Base-by-base conservation (phyloP, 2,329 filamentous ascomycete genomes). In the Akanthomyces lecanii region DNA sequence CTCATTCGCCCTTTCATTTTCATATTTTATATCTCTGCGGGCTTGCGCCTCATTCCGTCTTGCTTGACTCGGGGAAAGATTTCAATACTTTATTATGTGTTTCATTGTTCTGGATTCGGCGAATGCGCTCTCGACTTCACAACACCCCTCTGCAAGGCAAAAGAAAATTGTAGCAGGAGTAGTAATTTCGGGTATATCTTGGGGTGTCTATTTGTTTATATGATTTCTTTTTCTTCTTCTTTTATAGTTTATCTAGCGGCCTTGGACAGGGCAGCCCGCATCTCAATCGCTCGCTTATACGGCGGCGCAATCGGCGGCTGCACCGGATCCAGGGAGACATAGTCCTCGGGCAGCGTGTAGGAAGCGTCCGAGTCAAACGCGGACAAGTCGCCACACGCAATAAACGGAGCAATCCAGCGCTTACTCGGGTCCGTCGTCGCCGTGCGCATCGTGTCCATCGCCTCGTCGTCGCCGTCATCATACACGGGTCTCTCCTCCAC, bases 281-380 rank as follows among this genome's bases (percentile, higher is more conserved):
- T 83, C 75, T 98, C 94, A 65, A 99, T 78, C 14, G 95, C 95
- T 62, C 89, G 86, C 75, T 93, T 96, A 73, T 99, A 99, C 0
- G 95, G 95, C 14, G 95, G 95, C 11, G 95, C 95, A 42, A 95
- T 99, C 0, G 95, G 95, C 33, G 94, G 94, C 74, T 98, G 95
- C 38, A 99, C 85, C 0, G 95, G 95, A 73, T 97, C 92, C 55
- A 98, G 82, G 68, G 89, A 93, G 59, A 96, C 85, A 71, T 96
- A 86, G 67, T 92, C 90, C 65, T 93, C 89, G 0, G 95, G 93
- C 21, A 99, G 81, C 68, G 90, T 85, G 76, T 98, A 97, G 5
- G 93, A 95, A 4, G 95, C 94, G 80, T 99, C 95, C 0, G 94
- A 92, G 78, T 99, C 95, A 78, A 93, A 99, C 12, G 91, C 88